Evolutionary conservation across 2,329 filamentous ascomycete genomes (phyloP), one percentile per base, ranked within the genome.

Genomic region (Seiridium cupressi): DNA sequence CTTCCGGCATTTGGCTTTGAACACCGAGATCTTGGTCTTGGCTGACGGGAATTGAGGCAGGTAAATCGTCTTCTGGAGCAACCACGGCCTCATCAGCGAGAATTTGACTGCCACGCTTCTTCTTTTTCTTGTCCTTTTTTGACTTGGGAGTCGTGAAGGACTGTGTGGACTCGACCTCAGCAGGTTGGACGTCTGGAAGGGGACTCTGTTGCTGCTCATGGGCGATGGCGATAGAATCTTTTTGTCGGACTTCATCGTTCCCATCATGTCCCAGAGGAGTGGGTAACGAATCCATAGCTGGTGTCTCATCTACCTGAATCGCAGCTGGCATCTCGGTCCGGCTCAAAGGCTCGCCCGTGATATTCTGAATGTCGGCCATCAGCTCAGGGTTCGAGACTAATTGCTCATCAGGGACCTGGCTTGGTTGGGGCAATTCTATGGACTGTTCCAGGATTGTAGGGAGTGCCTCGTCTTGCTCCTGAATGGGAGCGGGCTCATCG

Each of bases 91-190:
- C 57, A n/a, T 59, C 57, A n/a, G 34, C n/a, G 11, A 38, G 5
- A 35, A 11, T 36, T 36, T 59, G 57, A 58, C 57, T 60, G n/a
- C 54, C 49, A 9, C 59, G 56, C 49, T 68, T 74, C 53, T 69
- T 65, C 57, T 64, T 66, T 64, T 76, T 73, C 60, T 73, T 74
- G 59, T 71, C 73, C 60, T 73, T 75, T 62, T 74, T 74, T 54
- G 56, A 64, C 60, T 75, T 73, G 63, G 74, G 74, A 42, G 65
- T 60, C 18, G 18, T 26, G 18, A 26, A 26, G 18, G 18, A 26
- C 18, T 26, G 18, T 26, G 18, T 26, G 18, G 18, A 26, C 18
- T 26, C 18, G 18, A 26, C 18, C 18, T 26, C 18, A 26, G 18
- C 18, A 26, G 31, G 36, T 31, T 44, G 36, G 10, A 18, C 26